These are phyloP conservation scores for Sugiyamaella smithiae DNA, from an alignment of 805 yeast genomes.

Conservation along the genomic window DNA sequence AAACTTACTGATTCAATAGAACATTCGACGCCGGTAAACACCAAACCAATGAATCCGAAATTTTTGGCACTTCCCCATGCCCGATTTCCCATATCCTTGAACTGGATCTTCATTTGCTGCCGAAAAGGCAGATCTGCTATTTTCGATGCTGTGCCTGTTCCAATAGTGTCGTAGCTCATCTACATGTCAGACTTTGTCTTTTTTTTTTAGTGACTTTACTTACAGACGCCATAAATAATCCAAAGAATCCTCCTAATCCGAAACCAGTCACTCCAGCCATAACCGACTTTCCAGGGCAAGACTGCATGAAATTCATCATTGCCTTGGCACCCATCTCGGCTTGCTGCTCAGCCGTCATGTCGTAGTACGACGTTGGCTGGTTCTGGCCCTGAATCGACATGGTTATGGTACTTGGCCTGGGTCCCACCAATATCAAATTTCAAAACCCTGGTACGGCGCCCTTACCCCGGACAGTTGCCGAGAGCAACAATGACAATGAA, in stretches of 20 bases:
- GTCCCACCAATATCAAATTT: too few relatives aligned
- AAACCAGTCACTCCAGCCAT: slow-evolving; percentile 94
- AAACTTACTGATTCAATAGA: slow-evolving; percentile 58
- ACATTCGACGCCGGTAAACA: slow-evolving; percentile 91
- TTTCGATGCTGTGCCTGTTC: slow-evolving; percentile 46
- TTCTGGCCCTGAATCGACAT: slow-evolving; percentile 3
- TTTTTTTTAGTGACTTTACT: slow-evolving; percentile 9
- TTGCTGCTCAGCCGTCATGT: slow-evolving; percentile 88
- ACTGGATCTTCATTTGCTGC: slow-evolving; percentile 89
- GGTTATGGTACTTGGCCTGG: neutral
- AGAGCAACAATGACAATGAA: too few relatives aligned
- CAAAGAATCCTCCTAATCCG: slow-evolving; percentile 92
- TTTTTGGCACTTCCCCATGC: slow-evolving; percentile 88
- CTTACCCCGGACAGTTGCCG: too few relatives aligned
- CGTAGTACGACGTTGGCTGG: slow-evolving; percentile 41
- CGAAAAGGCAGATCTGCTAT: slow-evolving; percentile 83
- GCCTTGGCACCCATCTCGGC: slow-evolving; percentile 85
- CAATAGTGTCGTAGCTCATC: slow-evolving; percentile 79
- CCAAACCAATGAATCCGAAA: slow-evolving; percentile 89
- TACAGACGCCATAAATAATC: slow-evolving; percentile 71
- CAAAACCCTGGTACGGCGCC: too few relatives aligned
- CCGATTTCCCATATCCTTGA: slow-evolving; percentile 86
- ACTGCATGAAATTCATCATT: slow-evolving; percentile 79
- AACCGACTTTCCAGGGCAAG: slow-evolving; percentile 92
- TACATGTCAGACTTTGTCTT: slow-evolving; percentile 10